A percentile compares a stretch with the other conserved stretches of the same genome.
These are phyloP conservation scores for Corylus avellana DNA, from an alignment of 306 rosid species.

Conservation along the genomic window DNA sequence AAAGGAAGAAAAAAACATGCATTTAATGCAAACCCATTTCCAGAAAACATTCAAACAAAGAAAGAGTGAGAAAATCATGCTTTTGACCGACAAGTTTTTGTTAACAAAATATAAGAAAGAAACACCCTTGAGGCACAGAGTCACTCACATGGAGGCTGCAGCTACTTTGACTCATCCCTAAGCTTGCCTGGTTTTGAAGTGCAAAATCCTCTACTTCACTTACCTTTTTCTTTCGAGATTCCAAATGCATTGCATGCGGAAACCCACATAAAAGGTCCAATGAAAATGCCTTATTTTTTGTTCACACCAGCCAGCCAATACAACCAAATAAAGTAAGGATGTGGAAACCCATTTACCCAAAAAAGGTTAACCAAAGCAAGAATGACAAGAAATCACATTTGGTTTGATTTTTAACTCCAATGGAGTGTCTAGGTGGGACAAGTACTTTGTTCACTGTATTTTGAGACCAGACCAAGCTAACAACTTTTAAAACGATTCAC, in stretches of 20 bases:
- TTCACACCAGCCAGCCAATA: not conserved
- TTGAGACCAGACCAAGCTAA: too few species aligned
- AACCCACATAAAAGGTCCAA: not conserved
- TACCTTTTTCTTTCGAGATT: not conserved
- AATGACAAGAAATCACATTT: not conserved
- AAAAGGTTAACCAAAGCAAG: not conserved
- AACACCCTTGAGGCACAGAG: not conserved
- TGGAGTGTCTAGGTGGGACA: too few species aligned
- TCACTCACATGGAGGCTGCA: not conserved
- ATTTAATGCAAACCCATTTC: too few species aligned
- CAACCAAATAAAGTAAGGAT: too few species aligned
- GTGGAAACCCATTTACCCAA: not conserved
- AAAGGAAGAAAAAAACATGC: too few species aligned
- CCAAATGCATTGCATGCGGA: not conserved
- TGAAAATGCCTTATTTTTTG: not conserved
- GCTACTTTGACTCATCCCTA: not conserved
- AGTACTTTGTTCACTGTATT: too few species aligned
- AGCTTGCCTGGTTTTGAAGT: not conserved
- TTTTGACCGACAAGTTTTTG: too few species aligned
- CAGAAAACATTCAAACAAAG: too few species aligned
- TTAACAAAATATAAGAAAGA: not conserved
- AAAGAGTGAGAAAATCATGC: too few species aligned
- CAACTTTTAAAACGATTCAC: too few species aligned
- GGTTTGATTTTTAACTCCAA: too few species aligned
- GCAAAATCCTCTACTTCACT: not conserved